phyloP scores from a whole-genome alignment of 768 basidiomycete genomes.

The Kwoniella europaea region DNA sequence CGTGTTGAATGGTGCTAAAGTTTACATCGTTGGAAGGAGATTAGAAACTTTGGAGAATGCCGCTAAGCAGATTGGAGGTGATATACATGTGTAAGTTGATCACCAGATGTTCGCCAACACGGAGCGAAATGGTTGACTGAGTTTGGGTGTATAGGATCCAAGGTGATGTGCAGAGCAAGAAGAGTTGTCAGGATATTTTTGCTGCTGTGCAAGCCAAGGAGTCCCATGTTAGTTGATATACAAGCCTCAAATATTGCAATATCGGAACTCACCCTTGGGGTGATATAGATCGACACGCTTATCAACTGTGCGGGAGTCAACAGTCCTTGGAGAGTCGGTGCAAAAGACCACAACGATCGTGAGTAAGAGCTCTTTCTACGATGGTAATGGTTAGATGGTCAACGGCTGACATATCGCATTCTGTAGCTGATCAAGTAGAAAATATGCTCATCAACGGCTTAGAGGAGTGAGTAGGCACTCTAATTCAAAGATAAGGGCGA shows the following conservation, averaged over 20 bases:
- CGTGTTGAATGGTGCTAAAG: constrained; percentile 37
- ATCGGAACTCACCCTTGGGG: too few species aligned
- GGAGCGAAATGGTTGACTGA: too few species aligned
- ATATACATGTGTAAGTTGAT: constrained; percentile 23
- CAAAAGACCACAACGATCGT: constrained; percentile 31
- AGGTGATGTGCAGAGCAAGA: constrained; percentile 35
- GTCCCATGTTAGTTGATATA: not conserved
- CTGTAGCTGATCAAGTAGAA: too few species aligned
- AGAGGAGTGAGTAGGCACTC: constrained; percentile 13
- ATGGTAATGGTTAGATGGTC: not conserved
- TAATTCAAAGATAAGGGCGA: too few species aligned
- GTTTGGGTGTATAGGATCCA: constrained; percentile 20
- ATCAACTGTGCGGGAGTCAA: constrained; percentile 37
- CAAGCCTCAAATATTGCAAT: too few species aligned
- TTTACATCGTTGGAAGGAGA: constrained; percentile 45
- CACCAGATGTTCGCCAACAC: not conserved
- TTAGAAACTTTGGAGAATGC: constrained; percentile 33
- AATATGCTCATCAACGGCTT: too few species aligned
- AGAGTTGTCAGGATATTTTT: constrained; percentile 23
- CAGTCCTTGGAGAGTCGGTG: constrained; percentile 25
- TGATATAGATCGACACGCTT: constrained; percentile 22
- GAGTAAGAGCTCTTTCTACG: not conserved
- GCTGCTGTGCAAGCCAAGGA: constrained; percentile 8
- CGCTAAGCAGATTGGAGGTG: constrained; percentile 35
- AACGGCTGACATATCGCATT: too few species aligned